Percentiles rank a stretch among this genome's conserved stretches.
These are phyloP conservation scores for Leccinum fibrillosum DNA, from an alignment of 768 basidiomycete genomes.

Conservation along the genomic window DNA sequence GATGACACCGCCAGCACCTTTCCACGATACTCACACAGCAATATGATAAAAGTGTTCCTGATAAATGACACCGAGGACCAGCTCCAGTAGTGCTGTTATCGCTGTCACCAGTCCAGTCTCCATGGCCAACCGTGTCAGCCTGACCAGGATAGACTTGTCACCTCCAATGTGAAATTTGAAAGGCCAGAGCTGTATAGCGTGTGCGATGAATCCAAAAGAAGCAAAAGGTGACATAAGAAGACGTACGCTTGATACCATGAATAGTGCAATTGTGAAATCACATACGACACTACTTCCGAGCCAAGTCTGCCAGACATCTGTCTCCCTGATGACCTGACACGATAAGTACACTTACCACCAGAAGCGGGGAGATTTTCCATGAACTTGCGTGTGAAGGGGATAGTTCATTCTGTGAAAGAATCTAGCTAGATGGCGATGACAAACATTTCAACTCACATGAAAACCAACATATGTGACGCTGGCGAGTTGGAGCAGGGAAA, in stretches of 20 bases:
- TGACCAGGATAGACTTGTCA: conserved; percentile 4
- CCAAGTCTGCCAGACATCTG: conserved; percentile 14
- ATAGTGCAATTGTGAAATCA: conserved; percentile 19
- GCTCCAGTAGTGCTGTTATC: conserved; percentile 16
- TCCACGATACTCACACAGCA: conserved; percentile 16
- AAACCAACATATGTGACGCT: conserved; percentile 12
- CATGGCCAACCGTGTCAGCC: conserved; percentile 20
- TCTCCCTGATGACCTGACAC: neutral
- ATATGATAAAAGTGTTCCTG: conserved; percentile 7
- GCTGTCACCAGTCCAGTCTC: conserved; percentile 26
- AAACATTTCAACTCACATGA: neutral
- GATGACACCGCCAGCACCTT: neutral
- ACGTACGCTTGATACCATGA: conserved; percentile 15
- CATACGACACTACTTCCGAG: conserved; percentile 19
- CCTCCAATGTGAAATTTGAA: conserved; percentile 4
- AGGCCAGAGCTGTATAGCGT: conserved; percentile 11
- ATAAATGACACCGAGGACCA: conserved; percentile 8
- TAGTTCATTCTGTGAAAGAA: neutral
- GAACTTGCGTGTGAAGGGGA: neutral
- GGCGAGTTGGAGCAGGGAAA: conserved; percentile 21
- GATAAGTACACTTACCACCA: conserved; percentile 6
- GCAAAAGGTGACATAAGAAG: no score
- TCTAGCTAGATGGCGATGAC: neutral
- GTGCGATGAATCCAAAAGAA: neutral
- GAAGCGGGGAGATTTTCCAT: neutral